Evolutionary conservation across 129 eudicot genomes (phyloP), one percentile per base, ranked within the genome.

Genomic region (Centrapalus pauciflorus): DNA sequence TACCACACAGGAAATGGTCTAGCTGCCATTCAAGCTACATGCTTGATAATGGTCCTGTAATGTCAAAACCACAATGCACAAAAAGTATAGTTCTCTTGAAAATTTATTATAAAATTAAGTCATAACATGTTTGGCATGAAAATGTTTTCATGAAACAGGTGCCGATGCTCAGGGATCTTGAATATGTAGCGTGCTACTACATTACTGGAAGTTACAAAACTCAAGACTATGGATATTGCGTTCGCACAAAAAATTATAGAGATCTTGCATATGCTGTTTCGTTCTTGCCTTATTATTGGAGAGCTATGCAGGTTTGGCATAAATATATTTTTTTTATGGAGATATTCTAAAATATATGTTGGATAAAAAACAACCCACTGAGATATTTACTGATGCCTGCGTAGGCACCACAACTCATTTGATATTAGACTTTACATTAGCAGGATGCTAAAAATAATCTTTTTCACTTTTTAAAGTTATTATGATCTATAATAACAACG

Each of bases 181-280:
- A 94, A 79, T 80, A 80, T 50, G 80, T 87, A 48, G 89, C 89
- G 3, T 94, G 99, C 76, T 94, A 94, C 75, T 94, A 89, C 71
- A 80, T 87, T 71, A 89, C 99, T 0, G 97, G 95, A 21, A 94
- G 99, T 73, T 94, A 82, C 88, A 84, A 79, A 69, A 86, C 84
- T 74, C 97, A 82, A 72, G 99, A 94, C 63, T 94, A 86, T 13
- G 82, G 90, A 28, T 89, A 89, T 46, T 94, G 99, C 77, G 85
- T 78, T 55, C 75, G 77, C 62, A 84, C 83, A 1, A 84, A 87
- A 48, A 76, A 89, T 69, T 89, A 86, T 64, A 80, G 90, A 63
- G 95, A 94, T 65, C 85, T 94, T 13, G 90, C 99, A 30, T 94
- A 94, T 70, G 97, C 97, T 16, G 94, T 94, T 70, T 94, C 99